Evolutionary conservation across 192 early-diverging fungal species (phyloP), one percentile per base, ranked within the genome.

Genomic region (Umbelopsis vinacea): DNA sequence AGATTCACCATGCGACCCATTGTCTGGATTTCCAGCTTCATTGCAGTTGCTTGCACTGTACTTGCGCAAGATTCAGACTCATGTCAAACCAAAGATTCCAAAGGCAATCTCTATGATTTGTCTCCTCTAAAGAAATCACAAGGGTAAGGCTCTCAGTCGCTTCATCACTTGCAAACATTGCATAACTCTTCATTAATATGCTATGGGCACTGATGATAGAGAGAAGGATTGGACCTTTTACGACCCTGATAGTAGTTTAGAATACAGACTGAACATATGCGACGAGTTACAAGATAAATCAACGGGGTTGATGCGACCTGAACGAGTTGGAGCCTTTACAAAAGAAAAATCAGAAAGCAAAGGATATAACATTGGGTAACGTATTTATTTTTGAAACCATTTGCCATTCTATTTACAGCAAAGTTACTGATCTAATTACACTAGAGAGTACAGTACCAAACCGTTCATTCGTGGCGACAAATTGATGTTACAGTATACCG

Each of bases 261-360:
- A 50, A 14, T 86, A 83, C 52, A 50, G 68, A 37, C 55, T 86
- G 23, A 72, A 76, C 12, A 71, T 86, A 19, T 86, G 85, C 54
- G 45, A 52, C n/a, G 45, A 52, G 3, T 70, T 81, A 1, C 29
- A 76, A 0, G 73, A 50, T 7, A 67, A 73, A 43, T 47, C n/a
- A 19, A 66, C 75, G 4, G 46, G 67, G 10, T 38, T 76, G 7
- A 29, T 46, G 10, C 46, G 24, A 37, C 73, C 63, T 14, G 60
- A 70, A 17, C 11, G 24, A 2, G 47, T 55, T 29, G 74, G 68
- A 9, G 78, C 73, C 15, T 71, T 26, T 40, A 81, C 80, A 72
- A 69, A 53, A 52, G 69, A 70, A 52, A 70, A 29, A 17, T 69
- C 33, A 15, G 73, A 70, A 45, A 69, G 37, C 33, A 48, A 75